A percentile compares a stretch with the other conserved stretches of the same genome.
Conservation (phyloP, 208 protist genomes). For the Strigomonas oncopelti region DNA sequence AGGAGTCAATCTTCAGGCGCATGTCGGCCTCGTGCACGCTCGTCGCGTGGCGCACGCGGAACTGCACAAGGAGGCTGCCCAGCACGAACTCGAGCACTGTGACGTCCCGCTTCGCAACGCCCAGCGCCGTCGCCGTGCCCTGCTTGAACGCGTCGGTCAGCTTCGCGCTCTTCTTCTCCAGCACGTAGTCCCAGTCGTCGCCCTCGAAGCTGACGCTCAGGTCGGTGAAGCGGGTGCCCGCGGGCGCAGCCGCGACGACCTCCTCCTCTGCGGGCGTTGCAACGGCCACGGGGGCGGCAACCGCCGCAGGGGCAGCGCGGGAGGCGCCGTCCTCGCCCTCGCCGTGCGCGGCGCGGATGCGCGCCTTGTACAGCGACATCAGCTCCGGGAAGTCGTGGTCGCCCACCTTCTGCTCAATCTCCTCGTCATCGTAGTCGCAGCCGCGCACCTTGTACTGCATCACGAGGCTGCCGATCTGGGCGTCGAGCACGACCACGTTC, state of each 20-base stretch:
- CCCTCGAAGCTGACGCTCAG: constrained; percentile 38
- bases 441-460: constrained; percentile 17
- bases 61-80: constrained; percentile 23
- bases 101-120: constrained; percentile 32
- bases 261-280: constrained; percentile 49
- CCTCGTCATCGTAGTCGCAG: constrained; percentile 23
- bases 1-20: constrained; percentile 21
- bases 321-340: constrained; percentile 8
- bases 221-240: constrained; percentile 19
- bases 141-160: constrained; percentile 31
- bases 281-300: constrained; percentile 27
- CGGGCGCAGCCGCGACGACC: constrained; percentile 32
- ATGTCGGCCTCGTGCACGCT: constrained; percentile 17
- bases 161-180: constrained; percentile 46
- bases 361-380: constrained; percentile 6
- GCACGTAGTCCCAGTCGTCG: constrained; percentile 40
- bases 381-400: constrained; percentile 12
- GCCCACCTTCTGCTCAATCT: constrained; percentile 27
- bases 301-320: constrained; percentile 20
- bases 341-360: not conserved
- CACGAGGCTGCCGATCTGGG: constrained; percentile 13
- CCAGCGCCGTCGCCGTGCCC: constrained; percentile 37
- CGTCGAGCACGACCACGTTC: constrained; percentile 35
- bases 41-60: constrained; percentile 20
- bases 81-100: constrained; percentile 20